Base-by-base conservation (phyloP, 441 rosid species). In the Erysimum cheiri region DNA sequence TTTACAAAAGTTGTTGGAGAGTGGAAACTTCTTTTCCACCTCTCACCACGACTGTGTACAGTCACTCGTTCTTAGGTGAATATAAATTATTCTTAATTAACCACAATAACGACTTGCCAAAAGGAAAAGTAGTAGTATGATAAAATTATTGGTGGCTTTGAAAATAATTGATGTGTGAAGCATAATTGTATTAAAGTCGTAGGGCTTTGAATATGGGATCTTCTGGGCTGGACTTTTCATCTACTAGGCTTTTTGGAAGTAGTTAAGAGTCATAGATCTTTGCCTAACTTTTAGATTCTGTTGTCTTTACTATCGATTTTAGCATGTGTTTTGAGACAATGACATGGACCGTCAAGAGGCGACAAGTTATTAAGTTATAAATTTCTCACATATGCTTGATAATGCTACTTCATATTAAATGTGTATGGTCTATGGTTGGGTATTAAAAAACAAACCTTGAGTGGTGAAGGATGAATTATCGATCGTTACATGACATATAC, bases 241-340 rank as follows among this genome's bases (percentile, higher is more conserved):
- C 41, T 43, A 54, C 32, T 71, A 71, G 64, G 58, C 70, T 64
- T 72, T 44, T 55, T 46, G 41, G 41, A 35, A 14, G 63, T 48
- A 46, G 26, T 48, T 48, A 4, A 59, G 66, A 60, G 60, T 44
- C 63, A 26, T 44, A 63, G 31, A 63, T 55, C 17, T 44, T 55
- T n/a, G 49, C 63, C 70, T 63, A 64, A 56, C 50, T 71, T 63
- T 44, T 17, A 40, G 47, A 70, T 53, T 71, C 60, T 70, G 10
- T 61, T 61, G 74, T 61, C 56, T 44, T 71, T 50, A 33, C 39
- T 71, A 41, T 22, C 50, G 35, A 50, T 31, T 40, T 61, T 46
- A 22, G 29, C 31, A 48, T 22, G 53, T 48, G 53, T 22, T 48
- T 48, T 48, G 29, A 3, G 53, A 48, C 5, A 48, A 48, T n/a